A percentile compares a stretch with the other conserved stretches of the same genome.
Evolutionary conservation across 1,284 basidiomycete species (phyloP).

Genomic region (Ustilago cynodontis): DNA sequence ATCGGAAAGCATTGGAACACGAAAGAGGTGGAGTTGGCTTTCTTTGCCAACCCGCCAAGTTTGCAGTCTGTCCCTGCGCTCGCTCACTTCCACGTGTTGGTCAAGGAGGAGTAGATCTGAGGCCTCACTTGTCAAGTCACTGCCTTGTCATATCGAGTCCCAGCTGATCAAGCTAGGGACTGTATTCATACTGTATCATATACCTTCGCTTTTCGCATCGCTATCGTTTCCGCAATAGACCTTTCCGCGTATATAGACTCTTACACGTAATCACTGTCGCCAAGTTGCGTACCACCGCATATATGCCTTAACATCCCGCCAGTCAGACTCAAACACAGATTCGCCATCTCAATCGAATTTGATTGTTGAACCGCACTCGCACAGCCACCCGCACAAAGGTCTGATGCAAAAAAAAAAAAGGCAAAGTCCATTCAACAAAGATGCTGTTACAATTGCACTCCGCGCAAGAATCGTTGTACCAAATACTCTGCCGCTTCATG

Average conservation of each 20-base stretch:
- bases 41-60: constrained; percentile 45
- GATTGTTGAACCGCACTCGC: no score
- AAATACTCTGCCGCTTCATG: constrained; percentile 54
- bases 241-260: neutral
- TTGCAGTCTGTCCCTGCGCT: constrained; percentile 35
- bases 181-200: constrained; percentile 13
- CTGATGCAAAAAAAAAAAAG: no score
- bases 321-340: no score
- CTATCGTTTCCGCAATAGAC: no score
- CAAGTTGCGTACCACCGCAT: no score
- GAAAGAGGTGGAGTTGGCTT: constrained; percentile 6
- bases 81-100: constrained; percentile 40
- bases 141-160: no score
- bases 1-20: constrained; percentile 23
- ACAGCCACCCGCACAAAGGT: no score
- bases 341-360: no score
- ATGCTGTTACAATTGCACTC: neutral
- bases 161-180: no score
- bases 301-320: no score
- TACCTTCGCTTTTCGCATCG: neutral
- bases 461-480: constrained; percentile 24
- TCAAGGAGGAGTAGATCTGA: constrained; percentile 1
- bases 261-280: neutral
- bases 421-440: neutral
- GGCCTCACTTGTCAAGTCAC: no score